Evolutionary conservation across 768 basidiomycete species (phyloP), one percentile per base, ranked within the genome.

Genomic region (Leccinum incarnatum): DNA sequence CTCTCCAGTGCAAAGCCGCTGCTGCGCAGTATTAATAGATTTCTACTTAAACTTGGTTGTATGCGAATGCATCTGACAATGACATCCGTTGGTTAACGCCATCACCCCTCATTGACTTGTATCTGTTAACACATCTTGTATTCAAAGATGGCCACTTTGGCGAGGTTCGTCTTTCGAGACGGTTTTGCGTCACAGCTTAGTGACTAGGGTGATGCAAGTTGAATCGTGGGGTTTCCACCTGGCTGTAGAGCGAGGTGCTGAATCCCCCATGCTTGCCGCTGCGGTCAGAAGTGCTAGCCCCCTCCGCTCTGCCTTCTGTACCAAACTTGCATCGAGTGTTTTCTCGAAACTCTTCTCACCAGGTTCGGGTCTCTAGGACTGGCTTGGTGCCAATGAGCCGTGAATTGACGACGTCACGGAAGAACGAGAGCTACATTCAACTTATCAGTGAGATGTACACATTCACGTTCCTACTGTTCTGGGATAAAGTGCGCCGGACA

Each of bases 1-100:
- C 4, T 47, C 49, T 37, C 30, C 40, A 91, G 88, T 91, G 89
- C 76, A 88, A 91, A 75, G 84, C 86, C 58, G 87, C 88, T 34
- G 89, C 88, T 55, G 78, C 84, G 21, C 84, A 78, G 29, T 86
- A 82, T 67, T 80, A 75, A 64, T 63, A 65, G 64, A 59, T 46
- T 59, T 36, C 4, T 42, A 42, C n/a, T n/a, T 17, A 37, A 52
- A 23, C n/a, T 34, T 51, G 36, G 55, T 54, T 54, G 52, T 59
- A 62, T 21, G 8, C 46, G 12, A 36, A 57, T 53, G 52, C 23
- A 56, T 30, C 7, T 57, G 54, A 51, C 48, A 57, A 64, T 61
- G 54, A 34, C 55, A 59, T 37, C 49, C 47, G 54, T 57, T 54
- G 51, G 34, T 58, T 37, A 11, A 40, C 27, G 17, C 45, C 45